Evolutionary conservation across 2,329 filamentous ascomycete species (phyloP), one percentile per base, ranked within the genome.

Genomic region (Colletotrichum agaves): DNA sequence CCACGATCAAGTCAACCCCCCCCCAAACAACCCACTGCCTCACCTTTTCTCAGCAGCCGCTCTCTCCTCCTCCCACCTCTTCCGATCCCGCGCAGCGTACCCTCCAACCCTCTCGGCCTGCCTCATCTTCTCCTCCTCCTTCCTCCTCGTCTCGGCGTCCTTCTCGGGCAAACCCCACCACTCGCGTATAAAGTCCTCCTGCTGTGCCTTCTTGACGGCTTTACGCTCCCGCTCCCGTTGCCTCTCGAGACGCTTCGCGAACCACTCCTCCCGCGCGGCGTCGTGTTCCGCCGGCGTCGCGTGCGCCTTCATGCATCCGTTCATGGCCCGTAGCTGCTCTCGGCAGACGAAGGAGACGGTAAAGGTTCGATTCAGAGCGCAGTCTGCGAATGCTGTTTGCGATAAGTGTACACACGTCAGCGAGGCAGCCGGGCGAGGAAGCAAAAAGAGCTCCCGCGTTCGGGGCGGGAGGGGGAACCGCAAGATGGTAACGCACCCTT

Each of bases 261-360:
- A 98, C 96, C 96, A 99, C 77, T 98, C 94, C 79, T 94, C 92
- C 59, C 96, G 85, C 71, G 96, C 96, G 23, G 89, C 90, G 81
- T 99, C 96, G 79, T 97, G 88, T 78, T 97, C 93, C 61, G 87
- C 89, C 71, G 90, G 92, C 71, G 93, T 97, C 62, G 95, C 94
- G 81, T 97, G 91, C 63, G 85, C 80, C 73, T 94, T 85, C 94
- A 99, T 98, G 83, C 96, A 99, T 69, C 84, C 85, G 82, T 99
- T 99, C 96, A 99, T 99, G 39, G 86, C 85, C 70, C 91, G 89
- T 74, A 94, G 91, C 75, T 94, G 87, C 55, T 86, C 81, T 61
- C 93, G 91, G 83, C 96, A 99, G 60, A 90, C 87, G 84, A 96
- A 98, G 12, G 94, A 91, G 66, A 96, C 92, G 63, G 91, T 94